Evolutionary conservation across 768 basidiomycete species (phyloP).

Genomic region (Lactarius vividus): DNA sequence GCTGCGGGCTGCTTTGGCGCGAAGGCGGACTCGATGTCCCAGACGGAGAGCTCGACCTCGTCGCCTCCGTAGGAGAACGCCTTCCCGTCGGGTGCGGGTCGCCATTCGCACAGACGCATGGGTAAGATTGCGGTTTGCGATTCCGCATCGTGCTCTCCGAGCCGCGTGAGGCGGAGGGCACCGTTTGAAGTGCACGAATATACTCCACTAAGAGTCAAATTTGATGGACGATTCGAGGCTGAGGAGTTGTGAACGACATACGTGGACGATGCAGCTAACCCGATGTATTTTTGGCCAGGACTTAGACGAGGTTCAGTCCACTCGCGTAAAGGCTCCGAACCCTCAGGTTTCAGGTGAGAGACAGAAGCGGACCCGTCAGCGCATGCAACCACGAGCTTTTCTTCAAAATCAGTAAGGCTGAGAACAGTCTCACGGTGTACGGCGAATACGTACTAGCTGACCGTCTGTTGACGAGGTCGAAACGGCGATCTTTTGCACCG

Average conservation of each 20-base stretch:
- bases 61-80: slow-evolving; percentile 82
- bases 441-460: slow-evolving; percentile 15
- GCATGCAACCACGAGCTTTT: slow-evolving; percentile 64
- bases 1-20: slow-evolving; percentile 28
- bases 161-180: slow-evolving; percentile 52
- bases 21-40: slow-evolving; percentile 67
- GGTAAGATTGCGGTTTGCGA: slow-evolving; percentile 51
- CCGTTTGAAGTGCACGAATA: slow-evolving; percentile 79
- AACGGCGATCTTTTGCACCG: slow-evolving; percentile 42
- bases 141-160: slow-evolving; percentile 30
- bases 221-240: background rate
- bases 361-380: slow-evolving; percentile 55
- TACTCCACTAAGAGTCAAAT: slow-evolving; percentile 37
- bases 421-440: background rate
- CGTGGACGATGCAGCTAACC: slow-evolving; percentile 52
- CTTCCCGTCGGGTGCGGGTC: slow-evolving; percentile 47
- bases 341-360: slow-evolving; percentile 43
- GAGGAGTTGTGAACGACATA: slow-evolving; percentile 34
- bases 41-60: slow-evolving; percentile 81
- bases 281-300: slow-evolving; percentile 54
- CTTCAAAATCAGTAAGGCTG: slow-evolving; percentile 38
- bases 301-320: slow-evolving; percentile 69
- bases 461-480: slow-evolving; percentile 7
- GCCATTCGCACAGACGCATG: slow-evolving; percentile 67
- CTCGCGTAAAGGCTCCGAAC: slow-evolving; percentile 39